These are phyloP conservation scores for Zygosaccharomyces lentus DNA, from an alignment of 805 yeast genomes.

Conservation along the genomic window DNA sequence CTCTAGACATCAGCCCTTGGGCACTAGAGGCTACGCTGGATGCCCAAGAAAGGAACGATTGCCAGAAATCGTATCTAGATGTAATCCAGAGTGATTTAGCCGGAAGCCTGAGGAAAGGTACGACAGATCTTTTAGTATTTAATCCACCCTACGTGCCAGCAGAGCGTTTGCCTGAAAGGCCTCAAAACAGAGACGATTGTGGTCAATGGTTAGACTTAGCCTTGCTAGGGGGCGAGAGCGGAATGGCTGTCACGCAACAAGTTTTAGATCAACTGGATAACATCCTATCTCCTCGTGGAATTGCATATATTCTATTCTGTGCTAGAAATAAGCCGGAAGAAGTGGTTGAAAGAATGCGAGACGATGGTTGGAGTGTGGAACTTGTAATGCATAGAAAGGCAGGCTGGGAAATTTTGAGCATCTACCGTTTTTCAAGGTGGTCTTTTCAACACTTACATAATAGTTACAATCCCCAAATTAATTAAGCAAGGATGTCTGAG, in stretches of 20 bases:
- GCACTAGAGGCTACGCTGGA: slow-evolving; percentile 55
- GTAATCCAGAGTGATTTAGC: slow-evolving; percentile 56
- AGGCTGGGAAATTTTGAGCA: slow-evolving; percentile 91
- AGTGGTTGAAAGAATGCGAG: slow-evolving; percentile 48
- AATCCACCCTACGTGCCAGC: slow-evolving; percentile 98
- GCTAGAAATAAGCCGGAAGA: slow-evolving; percentile 78
- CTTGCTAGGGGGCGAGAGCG: slow-evolving; percentile 80
- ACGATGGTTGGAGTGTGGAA: slow-evolving; percentile 50
- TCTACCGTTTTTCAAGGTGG: slow-evolving; percentile 51
- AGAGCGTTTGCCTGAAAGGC: slow-evolving; percentile 61
- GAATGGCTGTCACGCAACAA: slow-evolving; percentile 78
- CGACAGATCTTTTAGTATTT: slow-evolving; percentile 72
- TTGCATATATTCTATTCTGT: slow-evolving; percentile 86
- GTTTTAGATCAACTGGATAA: slow-evolving; percentile 52
- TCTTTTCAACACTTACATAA: background rate
- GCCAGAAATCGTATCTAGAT: slow-evolving; percentile 37
- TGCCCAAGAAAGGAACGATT: slow-evolving; percentile 41
- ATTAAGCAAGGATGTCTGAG: slow-evolving; percentile 46
- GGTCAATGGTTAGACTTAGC: slow-evolving; percentile 85
- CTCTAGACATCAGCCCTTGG: slow-evolving; percentile 78
- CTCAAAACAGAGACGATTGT: slow-evolving; percentile 42
- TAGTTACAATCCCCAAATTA: slow-evolving; percentile 3
- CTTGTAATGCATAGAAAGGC: slow-evolving; percentile 69
- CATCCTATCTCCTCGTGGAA: slow-evolving; percentile 56
- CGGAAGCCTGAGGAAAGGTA: slow-evolving; percentile 40